Conservation (phyloP, 352 stramenopile genomes). For the Pythium plurisporium region DNA sequence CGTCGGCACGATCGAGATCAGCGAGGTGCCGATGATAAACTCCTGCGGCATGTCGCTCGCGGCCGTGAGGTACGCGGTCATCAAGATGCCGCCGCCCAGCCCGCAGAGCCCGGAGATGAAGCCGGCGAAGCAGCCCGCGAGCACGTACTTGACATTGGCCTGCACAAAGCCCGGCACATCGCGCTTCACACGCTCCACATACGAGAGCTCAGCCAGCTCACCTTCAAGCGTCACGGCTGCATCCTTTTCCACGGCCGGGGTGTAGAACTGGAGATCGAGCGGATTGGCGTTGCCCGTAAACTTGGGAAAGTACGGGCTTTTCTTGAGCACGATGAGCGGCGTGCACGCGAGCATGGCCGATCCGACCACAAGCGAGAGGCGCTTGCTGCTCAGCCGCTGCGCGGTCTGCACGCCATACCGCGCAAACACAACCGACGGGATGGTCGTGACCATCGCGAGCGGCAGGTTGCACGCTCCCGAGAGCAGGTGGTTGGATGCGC, state of each 20-base stretch:
- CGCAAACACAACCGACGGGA: slow-evolving; percentile 70
- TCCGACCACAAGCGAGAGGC: slow-evolving; percentile 69
- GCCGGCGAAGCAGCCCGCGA: slow-evolving; percentile 61
- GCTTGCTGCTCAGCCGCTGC: slow-evolving; percentile 70
- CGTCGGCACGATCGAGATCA: slow-evolving; percentile 78
- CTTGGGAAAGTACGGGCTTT: slow-evolving; percentile 71
- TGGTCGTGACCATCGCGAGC: slow-evolving; percentile 62
- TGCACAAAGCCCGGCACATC: slow-evolving; percentile 42
- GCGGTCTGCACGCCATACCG: slow-evolving; percentile 76
- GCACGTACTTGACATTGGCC: slow-evolving; percentile 75
- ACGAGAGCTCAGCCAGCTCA: slow-evolving; percentile 24
- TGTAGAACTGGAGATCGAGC: slow-evolving; percentile 80
- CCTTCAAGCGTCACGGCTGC: neutral
- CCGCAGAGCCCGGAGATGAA: slow-evolving; percentile 85
- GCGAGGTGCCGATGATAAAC: slow-evolving; percentile 78
- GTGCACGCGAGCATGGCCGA: slow-evolving; percentile 73
- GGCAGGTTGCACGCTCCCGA: slow-evolving; percentile 72
- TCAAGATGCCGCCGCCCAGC: slow-evolving; percentile 79
- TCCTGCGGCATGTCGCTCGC: slow-evolving; percentile 84
- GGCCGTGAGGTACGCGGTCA: slow-evolving; percentile 81
- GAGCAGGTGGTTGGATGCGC: slow-evolving; percentile 68
- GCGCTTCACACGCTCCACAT: slow-evolving; percentile 35
- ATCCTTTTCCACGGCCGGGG: slow-evolving; percentile 5
- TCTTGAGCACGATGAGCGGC: slow-evolving; percentile 82
- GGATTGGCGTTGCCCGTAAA: slow-evolving; percentile 47